Percentiles rank a stretch among this genome's conserved stretches.
These are phyloP conservation scores for Pythium coloratum DNA, from an alignment of 352 stramenopile species.

Conservation along the genomic window DNA sequence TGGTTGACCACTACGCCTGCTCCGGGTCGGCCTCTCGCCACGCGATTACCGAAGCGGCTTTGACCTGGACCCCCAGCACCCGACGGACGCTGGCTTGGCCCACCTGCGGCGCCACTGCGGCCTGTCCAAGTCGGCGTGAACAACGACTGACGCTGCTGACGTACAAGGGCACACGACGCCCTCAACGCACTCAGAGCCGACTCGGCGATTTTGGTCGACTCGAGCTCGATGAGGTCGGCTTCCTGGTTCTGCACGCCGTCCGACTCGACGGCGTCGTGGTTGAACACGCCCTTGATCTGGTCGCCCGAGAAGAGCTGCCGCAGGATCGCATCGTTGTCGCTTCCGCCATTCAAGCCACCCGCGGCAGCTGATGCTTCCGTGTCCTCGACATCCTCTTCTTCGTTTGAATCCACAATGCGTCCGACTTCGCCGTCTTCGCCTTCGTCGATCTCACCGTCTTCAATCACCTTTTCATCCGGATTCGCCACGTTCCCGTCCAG, in stretches of 20 bases:
- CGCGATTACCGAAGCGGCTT: conserved; percentile 44
- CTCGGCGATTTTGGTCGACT: conserved; percentile 88
- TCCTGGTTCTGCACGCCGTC: conserved; percentile 88
- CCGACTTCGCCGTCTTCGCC: conserved; percentile 34
- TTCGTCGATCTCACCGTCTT: conserved; percentile 29
- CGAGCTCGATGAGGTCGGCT: conserved; percentile 90
- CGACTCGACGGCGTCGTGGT: conserved; percentile 92
- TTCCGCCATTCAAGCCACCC: conserved; percentile 20
- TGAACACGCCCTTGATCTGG: conserved; percentile 93
- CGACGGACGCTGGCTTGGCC: conserved; percentile 46
- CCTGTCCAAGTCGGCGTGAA: conserved; percentile 84
- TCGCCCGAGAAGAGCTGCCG: conserved; percentile 90
- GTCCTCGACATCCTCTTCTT: conserved; percentile 17
- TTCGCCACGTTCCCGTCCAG: conserved; percentile 82
- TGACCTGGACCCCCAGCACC: neutral
- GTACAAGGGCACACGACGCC: conserved; percentile 73
- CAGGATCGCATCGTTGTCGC: conserved; percentile 88
- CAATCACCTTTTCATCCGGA: conserved; percentile 28
- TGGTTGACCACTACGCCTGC: conserved; percentile 11
- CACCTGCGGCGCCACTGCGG: conserved; percentile 62
- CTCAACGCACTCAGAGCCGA: conserved; percentile 81
- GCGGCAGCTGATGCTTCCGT: neutral
- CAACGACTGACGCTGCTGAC: conserved; percentile 56
- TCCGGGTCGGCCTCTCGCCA: conserved; percentile 30
- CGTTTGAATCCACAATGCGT: conserved; percentile 17